A percentile compares a stretch with the other conserved stretches of the same genome.
Evolutionary conservation across 2,329 filamentous ascomycete genomes (phyloP).

Genomic region (Hymenoscyphus occultus): DNA sequence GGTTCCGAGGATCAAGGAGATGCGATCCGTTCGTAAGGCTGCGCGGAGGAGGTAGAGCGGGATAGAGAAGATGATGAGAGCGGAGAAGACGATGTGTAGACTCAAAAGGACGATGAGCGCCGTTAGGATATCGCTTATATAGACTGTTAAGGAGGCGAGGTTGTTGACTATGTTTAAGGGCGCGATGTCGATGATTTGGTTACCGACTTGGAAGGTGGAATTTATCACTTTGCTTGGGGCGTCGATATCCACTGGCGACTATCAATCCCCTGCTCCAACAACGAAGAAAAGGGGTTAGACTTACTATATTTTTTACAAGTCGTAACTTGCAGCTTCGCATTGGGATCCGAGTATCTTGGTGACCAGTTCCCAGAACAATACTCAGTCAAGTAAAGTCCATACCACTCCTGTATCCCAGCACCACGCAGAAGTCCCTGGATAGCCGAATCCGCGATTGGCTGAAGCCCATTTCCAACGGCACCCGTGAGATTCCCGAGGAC

Average conservation of each 20-base stretch:
- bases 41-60: slow-evolving; percentile 17
- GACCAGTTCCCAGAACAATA: slow-evolving; percentile 18
- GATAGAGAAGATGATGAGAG: slow-evolving; percentile 12
- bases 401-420: slow-evolving; percentile 22
- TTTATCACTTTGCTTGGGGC: slow-evolving; percentile 9
- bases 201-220: slow-evolving; percentile 21
- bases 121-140: slow-evolving; percentile 10
- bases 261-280: slow-evolving; percentile 1
- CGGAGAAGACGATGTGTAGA: slow-evolving; percentile 16
- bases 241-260: slow-evolving; percentile 4
- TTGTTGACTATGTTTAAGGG: slow-evolving; percentile 23
- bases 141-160: slow-evolving; percentile 6
- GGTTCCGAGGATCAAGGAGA: slow-evolving; percentile 7
- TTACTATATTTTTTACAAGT: slow-evolving; percentile 19
- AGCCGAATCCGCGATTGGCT: slow-evolving; percentile 11
- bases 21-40: slow-evolving; percentile 7
- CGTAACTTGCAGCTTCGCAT: slow-evolving; percentile 13
- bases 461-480: slow-evolving; percentile 12
- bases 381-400: slow-evolving; percentile 20
- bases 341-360: slow-evolving; percentile 12
- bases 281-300: not conserved
- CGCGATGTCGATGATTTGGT: slow-evolving; percentile 22
- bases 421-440: slow-evolving; percentile 11
- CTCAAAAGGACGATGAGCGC: slow-evolving; percentile 17
- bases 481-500: slow-evolving; percentile 14